A percentile compares a stretch with the other conserved stretches of the same genome.
Conservation (phyloP, 257 asterid genomes). For the Ophiorrhiza pumila region DNA sequence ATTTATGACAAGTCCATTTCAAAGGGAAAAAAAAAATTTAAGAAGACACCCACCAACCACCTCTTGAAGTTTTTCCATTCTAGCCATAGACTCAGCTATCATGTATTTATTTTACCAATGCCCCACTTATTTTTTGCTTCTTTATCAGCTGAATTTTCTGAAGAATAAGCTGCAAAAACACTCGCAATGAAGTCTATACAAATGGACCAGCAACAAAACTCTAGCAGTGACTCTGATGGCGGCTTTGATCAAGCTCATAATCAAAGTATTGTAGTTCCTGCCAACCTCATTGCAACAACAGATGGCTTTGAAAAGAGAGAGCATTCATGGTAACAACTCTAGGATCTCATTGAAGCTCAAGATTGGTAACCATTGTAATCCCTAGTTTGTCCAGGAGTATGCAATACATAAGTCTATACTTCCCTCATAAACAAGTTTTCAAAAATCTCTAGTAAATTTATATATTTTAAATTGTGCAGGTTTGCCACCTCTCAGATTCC, state of each 20-base stretch:
- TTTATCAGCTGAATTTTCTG: conserved; percentile 9
- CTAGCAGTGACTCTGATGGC: conserved; percentile 28
- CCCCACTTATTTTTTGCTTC: conserved; percentile 26
- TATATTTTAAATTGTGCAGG: conserved; percentile 39
- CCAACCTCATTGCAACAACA: conserved; percentile 21
- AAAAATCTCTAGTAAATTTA: neutral
- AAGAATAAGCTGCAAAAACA: conserved; percentile 15
- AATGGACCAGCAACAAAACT: conserved; percentile 30
- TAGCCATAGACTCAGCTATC: conserved; percentile 52
- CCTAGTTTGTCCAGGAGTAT: neutral
- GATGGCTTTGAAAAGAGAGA: conserved; percentile 65
- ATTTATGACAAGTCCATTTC: conserved; percentile 13
- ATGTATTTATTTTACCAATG: conserved; percentile 18
- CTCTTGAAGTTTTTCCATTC: conserved; percentile 16
- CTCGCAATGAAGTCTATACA: conserved; percentile 27
- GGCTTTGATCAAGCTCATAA: conserved; percentile 21
- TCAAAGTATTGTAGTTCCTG: conserved; percentile 39
- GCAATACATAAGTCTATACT: neutral
- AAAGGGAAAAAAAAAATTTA: conserved; percentile 16
- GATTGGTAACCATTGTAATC: conserved; percentile 14
- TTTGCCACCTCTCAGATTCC: conserved; percentile 62
- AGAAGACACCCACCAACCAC: conserved; percentile 35
- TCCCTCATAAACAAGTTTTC: neutral
- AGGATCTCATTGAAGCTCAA: conserved; percentile 1
- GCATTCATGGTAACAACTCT: conserved; percentile 59